phyloP scores from a whole-genome alignment of 2,329 filamentous ascomycete species.

The Ilyonectria mors-panacis region DNA sequence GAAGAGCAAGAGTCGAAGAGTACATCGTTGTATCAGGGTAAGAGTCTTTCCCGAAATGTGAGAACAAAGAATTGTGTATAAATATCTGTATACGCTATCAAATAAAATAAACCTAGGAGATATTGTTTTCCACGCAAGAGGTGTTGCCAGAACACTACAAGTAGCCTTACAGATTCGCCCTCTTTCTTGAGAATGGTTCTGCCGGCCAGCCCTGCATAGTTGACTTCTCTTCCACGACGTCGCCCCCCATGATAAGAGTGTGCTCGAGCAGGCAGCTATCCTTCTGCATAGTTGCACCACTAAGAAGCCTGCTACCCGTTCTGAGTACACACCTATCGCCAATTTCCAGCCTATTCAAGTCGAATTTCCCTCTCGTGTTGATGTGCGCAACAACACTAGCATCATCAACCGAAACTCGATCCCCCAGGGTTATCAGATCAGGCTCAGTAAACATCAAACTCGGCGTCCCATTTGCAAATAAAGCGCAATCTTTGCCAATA shows the following conservation, averaged over 20 bases:
- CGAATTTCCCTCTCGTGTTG: slow-evolving; percentile 70
- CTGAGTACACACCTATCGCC: slow-evolving; percentile 67
- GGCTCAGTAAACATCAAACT: slow-evolving; percentile 71
- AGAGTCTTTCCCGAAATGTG: too few relatives aligned
- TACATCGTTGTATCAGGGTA: too few relatives aligned
- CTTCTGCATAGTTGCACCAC: slow-evolving; percentile 66
- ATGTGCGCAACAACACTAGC: slow-evolving; percentile 70
- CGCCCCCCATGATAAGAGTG: slow-evolving; percentile 70
- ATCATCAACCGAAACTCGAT: slow-evolving; percentile 68
- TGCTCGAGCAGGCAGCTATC: slow-evolving; percentile 70
- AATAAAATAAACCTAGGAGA: too few relatives aligned
- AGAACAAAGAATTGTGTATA: too few relatives aligned
- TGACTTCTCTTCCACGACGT: slow-evolving; percentile 64
- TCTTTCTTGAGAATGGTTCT: slow-evolving; percentile 33
- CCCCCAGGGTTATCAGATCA: slow-evolving; percentile 67
- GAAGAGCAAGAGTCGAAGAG: too few relatives aligned
- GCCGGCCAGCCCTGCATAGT: slow-evolving; percentile 71
- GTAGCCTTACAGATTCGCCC: too few relatives aligned
- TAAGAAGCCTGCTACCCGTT: slow-evolving; percentile 66
- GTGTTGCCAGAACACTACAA: too few relatives aligned
- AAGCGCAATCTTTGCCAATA: slow-evolving; percentile 68
- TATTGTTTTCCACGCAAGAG: too few relatives aligned
- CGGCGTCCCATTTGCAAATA: slow-evolving; percentile 68
- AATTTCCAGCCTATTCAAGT: slow-evolving; percentile 66
- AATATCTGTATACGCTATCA: too few relatives aligned